phyloP scores from a whole-genome alignment of 768 basidiomycete genomes.

The Rubroboletus satanas region DNA sequence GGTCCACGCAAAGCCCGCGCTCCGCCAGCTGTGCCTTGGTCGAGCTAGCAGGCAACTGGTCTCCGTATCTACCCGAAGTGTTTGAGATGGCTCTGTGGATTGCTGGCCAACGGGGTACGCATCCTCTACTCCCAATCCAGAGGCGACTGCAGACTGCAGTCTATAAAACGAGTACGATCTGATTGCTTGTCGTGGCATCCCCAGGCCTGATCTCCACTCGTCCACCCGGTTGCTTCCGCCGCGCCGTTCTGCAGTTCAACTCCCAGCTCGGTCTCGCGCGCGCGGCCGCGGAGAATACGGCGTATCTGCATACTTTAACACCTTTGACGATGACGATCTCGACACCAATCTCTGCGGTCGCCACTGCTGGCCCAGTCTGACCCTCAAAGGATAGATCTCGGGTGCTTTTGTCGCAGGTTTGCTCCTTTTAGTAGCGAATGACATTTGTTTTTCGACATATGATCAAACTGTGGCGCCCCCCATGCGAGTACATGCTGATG shows the following conservation, averaged over 20 bases:
- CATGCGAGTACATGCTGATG: background rate
- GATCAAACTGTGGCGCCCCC: background rate
- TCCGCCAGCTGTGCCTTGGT: background rate
- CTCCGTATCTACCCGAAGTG: background rate
- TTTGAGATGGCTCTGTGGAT: background rate
- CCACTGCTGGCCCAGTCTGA: background rate
- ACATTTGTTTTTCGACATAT: background rate
- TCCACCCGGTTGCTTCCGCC: background rate
- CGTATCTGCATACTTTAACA: background rate
- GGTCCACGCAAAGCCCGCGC: background rate
- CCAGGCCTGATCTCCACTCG: background rate
- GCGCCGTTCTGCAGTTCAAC: too few species aligned
- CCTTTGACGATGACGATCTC: slow-evolving; percentile 4
- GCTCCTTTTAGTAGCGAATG: background rate
- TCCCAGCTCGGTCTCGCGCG: background rate
- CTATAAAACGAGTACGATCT: background rate
- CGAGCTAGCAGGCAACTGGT: background rate
- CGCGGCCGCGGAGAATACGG: background rate
- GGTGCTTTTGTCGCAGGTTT: slow-evolving; percentile 8
- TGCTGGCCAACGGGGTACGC: background rate
- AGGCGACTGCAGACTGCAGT: background rate
- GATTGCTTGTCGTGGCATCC: background rate
- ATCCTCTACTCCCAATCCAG: too few species aligned
- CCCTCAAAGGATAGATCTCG: slow-evolving; percentile 10
- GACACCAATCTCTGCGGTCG: background rate